These are phyloP conservation scores for Tetracladium setigerum DNA, from an alignment of 495 filamentous ascomycete genomes.

Conservation along the genomic window DNA sequence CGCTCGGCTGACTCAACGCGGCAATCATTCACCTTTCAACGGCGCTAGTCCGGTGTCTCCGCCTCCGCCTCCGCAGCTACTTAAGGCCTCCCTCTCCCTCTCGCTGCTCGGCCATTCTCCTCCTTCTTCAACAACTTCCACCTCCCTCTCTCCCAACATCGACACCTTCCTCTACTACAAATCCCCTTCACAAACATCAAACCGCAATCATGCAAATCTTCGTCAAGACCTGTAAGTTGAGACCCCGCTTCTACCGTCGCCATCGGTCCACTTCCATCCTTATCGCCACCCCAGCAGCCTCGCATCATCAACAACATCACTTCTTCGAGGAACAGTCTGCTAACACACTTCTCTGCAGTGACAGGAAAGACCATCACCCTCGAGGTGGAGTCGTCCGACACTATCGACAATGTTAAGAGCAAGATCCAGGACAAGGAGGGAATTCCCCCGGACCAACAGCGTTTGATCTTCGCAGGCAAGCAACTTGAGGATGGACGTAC, in stretches of 20 bases:
- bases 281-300: conserved; percentile 6
- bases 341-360: conserved; percentile 39
- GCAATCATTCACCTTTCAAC: too few species aligned
- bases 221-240: conserved; percentile 84
- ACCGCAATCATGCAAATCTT: conserved; percentile 82
- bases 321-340: conserved; percentile 11
- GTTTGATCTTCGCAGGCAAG: conserved; percentile 97
- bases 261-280: too few species aligned
- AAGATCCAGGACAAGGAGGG: conserved; percentile 99
- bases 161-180: conserved; percentile 5
- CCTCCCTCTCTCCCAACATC: conserved; percentile 1
- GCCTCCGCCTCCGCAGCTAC: too few species aligned
- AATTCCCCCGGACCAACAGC: conserved; percentile 96
- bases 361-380: conserved; percentile 99
- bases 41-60: too few species aligned
- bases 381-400: conserved; percentile 96
- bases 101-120: conserved; percentile 13
- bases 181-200: conserved; percentile 10
- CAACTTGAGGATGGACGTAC: too few species aligned
- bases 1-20: too few species aligned
- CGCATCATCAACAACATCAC: conserved; percentile 21
- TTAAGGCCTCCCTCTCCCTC: conserved; percentile 22
- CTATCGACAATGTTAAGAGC: conserved; percentile 97
- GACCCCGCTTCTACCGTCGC: conserved; percentile 17
- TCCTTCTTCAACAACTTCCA: conserved; percentile 2